Conservation (phyloP, 2,329 filamentous ascomycete species). For the Penicillium corylophilum region DNA sequence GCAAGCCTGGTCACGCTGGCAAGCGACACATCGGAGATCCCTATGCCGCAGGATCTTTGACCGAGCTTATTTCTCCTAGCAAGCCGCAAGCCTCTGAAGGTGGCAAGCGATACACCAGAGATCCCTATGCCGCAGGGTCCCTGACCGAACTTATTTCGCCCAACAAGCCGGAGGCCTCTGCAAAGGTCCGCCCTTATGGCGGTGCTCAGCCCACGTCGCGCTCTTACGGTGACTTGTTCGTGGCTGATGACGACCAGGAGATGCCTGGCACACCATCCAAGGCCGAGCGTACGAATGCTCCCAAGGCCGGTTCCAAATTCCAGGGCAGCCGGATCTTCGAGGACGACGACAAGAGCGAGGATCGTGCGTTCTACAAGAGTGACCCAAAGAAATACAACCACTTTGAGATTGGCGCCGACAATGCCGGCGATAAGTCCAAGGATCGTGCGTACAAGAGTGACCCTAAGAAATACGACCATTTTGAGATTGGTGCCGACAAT, state of each 20-base stretch:
- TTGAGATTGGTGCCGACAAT: slow-evolving; percentile 36
- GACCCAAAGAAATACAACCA: slow-evolving; percentile 80
- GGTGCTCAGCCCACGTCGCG: slow-evolving; percentile 70
- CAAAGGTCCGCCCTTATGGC: slow-evolving; percentile 59
- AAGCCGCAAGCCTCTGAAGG: slow-evolving; percentile 19
- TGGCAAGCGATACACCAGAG: slow-evolving; percentile 34
- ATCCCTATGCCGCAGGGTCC: slow-evolving; percentile 46
- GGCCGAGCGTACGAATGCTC: slow-evolving; percentile 33
- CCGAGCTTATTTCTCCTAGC: slow-evolving; percentile 65
- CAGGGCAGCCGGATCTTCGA: slow-evolving; percentile 61
- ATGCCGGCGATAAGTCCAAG: slow-evolving; percentile 10
- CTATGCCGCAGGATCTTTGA: slow-evolving; percentile 56
- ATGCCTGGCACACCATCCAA: slow-evolving; percentile 28
- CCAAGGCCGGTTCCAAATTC: slow-evolving; percentile 53
- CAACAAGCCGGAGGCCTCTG: slow-evolving; percentile 51
- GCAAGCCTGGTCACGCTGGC: slow-evolving; percentile 23
- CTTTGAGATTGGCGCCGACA: slow-evolving; percentile 37
- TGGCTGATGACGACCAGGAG: slow-evolving; percentile 43
- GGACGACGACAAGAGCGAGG: not conserved
- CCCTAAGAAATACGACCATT: slow-evolving; percentile 75
- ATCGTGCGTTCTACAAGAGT: slow-evolving; percentile 51
- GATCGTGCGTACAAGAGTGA: slow-evolving; percentile 56
- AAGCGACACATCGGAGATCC: slow-evolving; percentile 39
- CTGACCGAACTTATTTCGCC: slow-evolving; percentile 67
- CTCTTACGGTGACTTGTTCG: slow-evolving; percentile 69